Evolutionary conservation across 2,329 filamentous ascomycete genomes (phyloP), one percentile per base, ranked within the genome.

Genomic region (Penicillium sp.): DNA sequence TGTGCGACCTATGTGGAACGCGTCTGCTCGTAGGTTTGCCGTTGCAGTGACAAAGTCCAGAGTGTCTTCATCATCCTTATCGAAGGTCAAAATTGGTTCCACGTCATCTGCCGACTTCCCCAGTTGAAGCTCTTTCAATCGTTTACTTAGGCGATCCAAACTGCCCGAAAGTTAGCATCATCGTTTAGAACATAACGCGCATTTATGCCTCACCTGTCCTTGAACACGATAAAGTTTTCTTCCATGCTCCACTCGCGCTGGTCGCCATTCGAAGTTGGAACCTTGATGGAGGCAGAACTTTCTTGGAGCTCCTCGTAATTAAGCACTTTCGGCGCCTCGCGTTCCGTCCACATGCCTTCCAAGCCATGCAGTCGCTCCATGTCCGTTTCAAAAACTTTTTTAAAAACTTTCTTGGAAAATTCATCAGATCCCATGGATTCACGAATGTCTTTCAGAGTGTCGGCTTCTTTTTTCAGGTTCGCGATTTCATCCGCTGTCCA

Each of bases 51-150:
- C 95, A 73, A 99, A 98, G 71, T 99, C 93, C 7, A 99, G 82
- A 0, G 94, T 97, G 71, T 98, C 94, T 37, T 89, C 86, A 70
- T 99, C 95, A 72, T 99, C 95, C 79, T 99, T 99, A 81, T 99
- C 95, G 70, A 99, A 99, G 2, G 85, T 87, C 53, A 99, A 88
- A 33, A 88, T 84, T 2, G 90, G 87, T 9, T 49, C 19, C 13
- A 70, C 60, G 4, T 69, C 55, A 13, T 69, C 69, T 4, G 61
- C 73, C 68, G 67, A 79, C 1, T 78, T 81, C 0, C 81, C 80
- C 2, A 80, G 75, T 73, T 88, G 88, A 59, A 89, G 80, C 51
- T 87, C 82, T 53, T 89, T 81, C 50, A 95, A 81, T 39, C 94
- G 87, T 69, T 85, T 86, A 75, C 89, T 91, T 33, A 99, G 79